Evolutionary conservation across 805 yeast genomes (phyloP), one percentile per base, ranked within the genome.

Genomic region (Teunomyces barrocoloradensis): DNA sequence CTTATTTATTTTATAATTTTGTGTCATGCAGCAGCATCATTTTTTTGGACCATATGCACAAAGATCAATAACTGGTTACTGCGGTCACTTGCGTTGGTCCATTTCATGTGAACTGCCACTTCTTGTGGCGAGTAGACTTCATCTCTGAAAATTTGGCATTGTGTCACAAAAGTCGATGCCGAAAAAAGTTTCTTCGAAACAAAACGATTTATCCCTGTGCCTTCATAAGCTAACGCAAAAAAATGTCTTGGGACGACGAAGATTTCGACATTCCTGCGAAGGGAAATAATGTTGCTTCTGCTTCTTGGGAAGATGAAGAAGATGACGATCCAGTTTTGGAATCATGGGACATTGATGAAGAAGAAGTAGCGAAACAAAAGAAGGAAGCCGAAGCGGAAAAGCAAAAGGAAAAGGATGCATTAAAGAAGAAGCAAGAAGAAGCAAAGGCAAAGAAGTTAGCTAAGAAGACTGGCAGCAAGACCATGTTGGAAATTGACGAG

Each of bases 301-400:
- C 81, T 42, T 81, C 88, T 33, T 88, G 96, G 89, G 96, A 89
- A 65, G 94, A 85, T 52, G 91, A 83, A 53, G 86, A 79, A 43
- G 85, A 82, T 42, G 95, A 87, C 51, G 94, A 87, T 43, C 84
- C 87, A n/a, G 66, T 86, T 43, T 63, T 69, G 52, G 97, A 81
- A 51, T 87, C 96, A 10, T 92, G 97, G 97, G 98, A 92, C 57
- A 84, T 77, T 18, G 87, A 82, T 49, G 78, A 84, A 45, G 95
- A 85, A 54, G 94, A 85, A 58, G 84, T 77, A 44, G 80, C 76
- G 46, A 73, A 69, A 50, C 69, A 71, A 68, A 68, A 73, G 63
- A 67, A 69, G 45, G 70, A 64, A 48, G 73, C 66, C 39, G 73
- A 67, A 50, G 77, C 71, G 45, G 63, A 61, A 65, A 68, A 66